These are phyloP conservation scores for Castanea mollissima DNA, from an alignment of 306 rosid genomes.

Conservation along the genomic window DNA sequence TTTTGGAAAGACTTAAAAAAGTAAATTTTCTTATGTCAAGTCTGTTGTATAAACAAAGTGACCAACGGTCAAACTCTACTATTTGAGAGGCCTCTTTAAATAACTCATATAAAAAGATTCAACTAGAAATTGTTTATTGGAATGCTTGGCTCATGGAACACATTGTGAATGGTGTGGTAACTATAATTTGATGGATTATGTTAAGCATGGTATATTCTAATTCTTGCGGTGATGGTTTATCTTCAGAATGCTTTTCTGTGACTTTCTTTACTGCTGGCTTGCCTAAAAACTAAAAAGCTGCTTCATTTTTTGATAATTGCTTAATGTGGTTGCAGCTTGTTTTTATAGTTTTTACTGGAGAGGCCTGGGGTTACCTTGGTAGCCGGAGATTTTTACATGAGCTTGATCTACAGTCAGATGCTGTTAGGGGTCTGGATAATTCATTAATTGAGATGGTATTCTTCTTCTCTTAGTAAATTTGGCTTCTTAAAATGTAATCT, in stretches of 20 bases:
- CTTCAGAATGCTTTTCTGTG: background rate
- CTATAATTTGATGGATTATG: background rate
- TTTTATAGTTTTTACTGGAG: slow-evolving; percentile 85
- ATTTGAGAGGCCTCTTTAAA: too few species aligned
- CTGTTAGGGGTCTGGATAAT: slow-evolving; percentile 71
- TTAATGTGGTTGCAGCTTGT: slow-evolving; percentile 71
- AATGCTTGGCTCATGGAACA: background rate
- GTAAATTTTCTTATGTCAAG: too few species aligned
- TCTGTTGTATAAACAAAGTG: too few species aligned
- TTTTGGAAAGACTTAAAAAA: too few species aligned
- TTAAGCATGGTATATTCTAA: background rate
- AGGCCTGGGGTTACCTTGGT: slow-evolving; percentile 96
- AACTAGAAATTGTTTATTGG: background rate
- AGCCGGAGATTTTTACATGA: slow-evolving; percentile 87
- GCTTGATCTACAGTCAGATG: slow-evolving; percentile 81
- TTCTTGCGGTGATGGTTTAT: too few species aligned
- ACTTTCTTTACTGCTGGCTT: background rate
- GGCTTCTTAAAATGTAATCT: slow-evolving; percentile 15
- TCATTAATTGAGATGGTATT: slow-evolving; percentile 74
- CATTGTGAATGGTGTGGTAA: background rate
- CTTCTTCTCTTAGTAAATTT: slow-evolving; percentile 19
- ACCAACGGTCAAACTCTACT: too few species aligned
- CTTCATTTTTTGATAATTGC: slow-evolving; percentile 34
- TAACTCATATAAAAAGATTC: too few species aligned
- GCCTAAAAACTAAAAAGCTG: background rate